A percentile compares a stretch with the other conserved stretches of the same genome.
These are phyloP conservation scores for Phytophthora ohioensis DNA, from an alignment of 352 stramenopile genomes.

Conservation along the genomic window DNA sequence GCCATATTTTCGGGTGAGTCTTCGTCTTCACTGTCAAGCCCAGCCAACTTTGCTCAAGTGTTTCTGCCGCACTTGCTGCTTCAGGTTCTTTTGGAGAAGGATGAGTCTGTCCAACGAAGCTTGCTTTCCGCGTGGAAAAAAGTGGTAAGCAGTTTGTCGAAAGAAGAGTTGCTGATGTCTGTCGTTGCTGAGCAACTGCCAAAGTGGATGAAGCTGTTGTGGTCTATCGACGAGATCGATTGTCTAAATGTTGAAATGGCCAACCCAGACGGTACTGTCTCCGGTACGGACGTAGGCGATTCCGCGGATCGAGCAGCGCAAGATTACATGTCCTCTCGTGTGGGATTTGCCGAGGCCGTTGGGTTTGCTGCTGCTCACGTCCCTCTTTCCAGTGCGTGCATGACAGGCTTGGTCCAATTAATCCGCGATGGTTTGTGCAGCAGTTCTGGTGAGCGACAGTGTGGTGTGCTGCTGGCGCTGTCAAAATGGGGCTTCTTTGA, in stretches of 20 bases:
- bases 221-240: constrained; percentile 46
- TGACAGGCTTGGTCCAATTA: constrained; percentile 31
- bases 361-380: constrained; percentile 51
- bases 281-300: not conserved
- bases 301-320: constrained; percentile 4
- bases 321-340: constrained; percentile 42
- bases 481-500: constrained; percentile 62
- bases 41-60: constrained; percentile 30
- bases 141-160: constrained; percentile 38
- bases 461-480: constrained; percentile 60
- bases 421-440: constrained; percentile 44
- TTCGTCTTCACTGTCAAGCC: constrained; percentile 16
- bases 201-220: constrained; percentile 63
- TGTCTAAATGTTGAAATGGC: constrained; percentile 41
- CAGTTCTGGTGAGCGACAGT: constrained; percentile 64
- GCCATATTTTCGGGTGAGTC: constrained; percentile 46
- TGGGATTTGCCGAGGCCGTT: constrained; percentile 68
- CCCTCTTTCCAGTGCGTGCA: constrained; percentile 26
- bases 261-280: constrained; percentile 1
- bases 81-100: constrained; percentile 64
- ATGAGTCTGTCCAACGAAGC: constrained; percentile 35
- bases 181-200: constrained; percentile 30
- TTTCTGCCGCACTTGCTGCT: constrained; percentile 70
- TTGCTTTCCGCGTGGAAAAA: constrained; percentile 57
- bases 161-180: constrained; percentile 31